phyloP scores from a whole-genome alignment of 208 protist genomes.

The Leishmania tropica region DNA sequence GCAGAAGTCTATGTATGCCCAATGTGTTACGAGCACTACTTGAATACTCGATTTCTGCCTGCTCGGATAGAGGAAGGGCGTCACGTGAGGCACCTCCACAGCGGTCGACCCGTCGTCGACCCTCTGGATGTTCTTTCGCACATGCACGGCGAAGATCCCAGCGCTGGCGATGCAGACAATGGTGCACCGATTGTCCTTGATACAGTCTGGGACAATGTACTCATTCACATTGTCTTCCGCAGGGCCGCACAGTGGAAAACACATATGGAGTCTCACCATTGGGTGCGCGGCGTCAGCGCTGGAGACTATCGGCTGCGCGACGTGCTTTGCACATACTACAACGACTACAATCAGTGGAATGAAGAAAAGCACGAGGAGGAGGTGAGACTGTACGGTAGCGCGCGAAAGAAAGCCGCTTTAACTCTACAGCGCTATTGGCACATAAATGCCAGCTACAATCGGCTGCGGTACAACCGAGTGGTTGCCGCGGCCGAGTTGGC shows the following conservation, averaged over 20 bases:
- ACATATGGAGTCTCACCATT: slow-evolving; percentile 69
- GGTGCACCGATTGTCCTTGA: not conserved
- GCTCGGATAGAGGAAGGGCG: slow-evolving; percentile 13
- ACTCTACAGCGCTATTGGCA: slow-evolving; percentile 83
- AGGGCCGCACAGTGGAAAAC: slow-evolving; percentile 53
- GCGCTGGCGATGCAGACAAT: slow-evolving; percentile 5
- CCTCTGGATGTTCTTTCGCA: slow-evolving; percentile 74
- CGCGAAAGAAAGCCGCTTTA: slow-evolving; percentile 31
- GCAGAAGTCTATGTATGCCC: slow-evolving; percentile 86
- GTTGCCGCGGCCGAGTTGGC: slow-evolving; percentile 66
- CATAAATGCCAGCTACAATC: slow-evolving; percentile 80
- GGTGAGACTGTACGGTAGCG: slow-evolving; percentile 3
- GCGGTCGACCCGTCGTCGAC: slow-evolving; percentile 55
- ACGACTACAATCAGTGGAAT: slow-evolving; percentile 69
- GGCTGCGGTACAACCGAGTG: slow-evolving; percentile 84
- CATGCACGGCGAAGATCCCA: slow-evolving; percentile 40
- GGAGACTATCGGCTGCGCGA: slow-evolving; percentile 76
- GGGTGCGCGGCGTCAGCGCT: slow-evolving; percentile 31
- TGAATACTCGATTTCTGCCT: slow-evolving; percentile 64
- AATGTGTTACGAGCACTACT: slow-evolving; percentile 79
- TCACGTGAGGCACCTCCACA: slow-evolving; percentile 37
- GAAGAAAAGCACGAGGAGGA: slow-evolving; percentile 47
- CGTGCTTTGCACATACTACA: slow-evolving; percentile 75
- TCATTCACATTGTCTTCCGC: slow-evolving; percentile 74
- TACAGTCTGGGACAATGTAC: slow-evolving; percentile 36